These are phyloP conservation scores for Barnettozyma salicaria DNA, from an alignment of 805 yeast species.

Conservation along the genomic window DNA sequence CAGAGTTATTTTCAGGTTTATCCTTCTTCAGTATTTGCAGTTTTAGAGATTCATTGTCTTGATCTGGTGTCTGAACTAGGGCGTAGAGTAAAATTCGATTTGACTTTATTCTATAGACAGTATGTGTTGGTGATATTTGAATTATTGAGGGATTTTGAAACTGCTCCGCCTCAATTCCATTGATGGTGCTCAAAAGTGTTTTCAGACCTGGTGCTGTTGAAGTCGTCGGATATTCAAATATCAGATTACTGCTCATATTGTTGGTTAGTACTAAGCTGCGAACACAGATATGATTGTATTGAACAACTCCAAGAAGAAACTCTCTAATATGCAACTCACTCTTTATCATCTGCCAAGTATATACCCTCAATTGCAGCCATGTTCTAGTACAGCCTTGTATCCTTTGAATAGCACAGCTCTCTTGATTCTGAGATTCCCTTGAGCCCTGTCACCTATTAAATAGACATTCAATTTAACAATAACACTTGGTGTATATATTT, in stretches of 20 bases:
- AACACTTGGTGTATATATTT: too few species aligned
- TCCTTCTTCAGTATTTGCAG: slow-evolving; percentile 15
- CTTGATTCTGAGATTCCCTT: too few species aligned
- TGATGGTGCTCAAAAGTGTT: slow-evolving; percentile 24
- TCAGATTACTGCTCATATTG: slow-evolving; percentile 25
- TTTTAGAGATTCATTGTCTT: slow-evolving; percentile 9
- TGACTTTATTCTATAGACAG: slow-evolving; percentile 14
- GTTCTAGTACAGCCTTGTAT: neutral
- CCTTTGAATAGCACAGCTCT: too few species aligned
- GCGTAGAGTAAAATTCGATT: slow-evolving; percentile 18
- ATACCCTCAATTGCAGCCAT: slow-evolving; percentile 35
- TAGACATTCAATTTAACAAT: too few species aligned
- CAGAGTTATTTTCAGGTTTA: slow-evolving; percentile 6
- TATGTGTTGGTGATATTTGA: slow-evolving; percentile 16
- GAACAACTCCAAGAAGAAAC: too few species aligned
- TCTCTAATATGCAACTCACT: slow-evolving; percentile 25
- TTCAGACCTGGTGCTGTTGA: slow-evolving; percentile 29
- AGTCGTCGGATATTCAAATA: slow-evolving; percentile 33
- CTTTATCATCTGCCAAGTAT: slow-evolving; percentile 35
- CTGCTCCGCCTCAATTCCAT: slow-evolving; percentile 18
- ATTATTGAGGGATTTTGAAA: slow-evolving; percentile 18
- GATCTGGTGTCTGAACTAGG: slow-evolving; percentile 12
- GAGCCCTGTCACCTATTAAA: too few species aligned
- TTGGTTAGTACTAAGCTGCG: slow-evolving; percentile 3
- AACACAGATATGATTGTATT: too few species aligned